These are phyloP conservation scores for Scheffersomyces quercinus DNA, from an alignment of 1,139 yeast species.

Conservation along the genomic window DNA sequence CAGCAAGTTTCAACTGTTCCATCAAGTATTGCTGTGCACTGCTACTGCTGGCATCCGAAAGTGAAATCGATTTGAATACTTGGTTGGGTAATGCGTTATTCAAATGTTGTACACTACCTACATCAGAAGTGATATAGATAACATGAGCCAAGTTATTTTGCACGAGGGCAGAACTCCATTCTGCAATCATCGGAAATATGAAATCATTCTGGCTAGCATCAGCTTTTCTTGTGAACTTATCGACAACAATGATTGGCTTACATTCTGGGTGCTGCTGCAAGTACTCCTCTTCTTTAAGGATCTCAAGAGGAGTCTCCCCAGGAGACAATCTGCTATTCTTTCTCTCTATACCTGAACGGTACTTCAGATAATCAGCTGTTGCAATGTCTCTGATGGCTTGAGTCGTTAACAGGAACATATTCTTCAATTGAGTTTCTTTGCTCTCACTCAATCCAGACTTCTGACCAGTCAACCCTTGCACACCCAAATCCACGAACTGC, in stretches of 20 bases:
- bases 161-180: constrained; percentile 82
- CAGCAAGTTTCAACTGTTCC: constrained; percentile 49
- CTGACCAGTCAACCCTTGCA: constrained; percentile 91
- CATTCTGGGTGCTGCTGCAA: constrained; percentile 83
- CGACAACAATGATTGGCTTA: constrained; percentile 84
- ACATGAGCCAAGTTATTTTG: constrained; percentile 87
- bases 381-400: constrained; percentile 77
- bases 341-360: constrained; percentile 18
- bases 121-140: constrained; percentile 80
- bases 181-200: constrained; percentile 75
- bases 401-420: constrained; percentile 73
- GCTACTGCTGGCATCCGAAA: constrained; percentile 77
- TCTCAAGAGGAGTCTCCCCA: constrained; percentile 17
- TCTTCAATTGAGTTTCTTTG: constrained; percentile 78
- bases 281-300: constrained; percentile 73
- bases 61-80: constrained; percentile 70
- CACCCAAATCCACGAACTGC: constrained; percentile 77
- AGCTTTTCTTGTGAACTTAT: constrained; percentile 60
- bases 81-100: constrained; percentile 79
- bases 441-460: constrained; percentile 89
- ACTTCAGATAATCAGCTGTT: constrained; percentile 35
- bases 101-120: constrained; percentile 70
- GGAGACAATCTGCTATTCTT: constrained; percentile 19
- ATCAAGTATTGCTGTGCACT: constrained; percentile 74
- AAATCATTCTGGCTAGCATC: constrained; percentile 46